Evolutionary conservation across 345 rosid genomes (phyloP).

Genomic region (Gossypium stocksii): DNA sequence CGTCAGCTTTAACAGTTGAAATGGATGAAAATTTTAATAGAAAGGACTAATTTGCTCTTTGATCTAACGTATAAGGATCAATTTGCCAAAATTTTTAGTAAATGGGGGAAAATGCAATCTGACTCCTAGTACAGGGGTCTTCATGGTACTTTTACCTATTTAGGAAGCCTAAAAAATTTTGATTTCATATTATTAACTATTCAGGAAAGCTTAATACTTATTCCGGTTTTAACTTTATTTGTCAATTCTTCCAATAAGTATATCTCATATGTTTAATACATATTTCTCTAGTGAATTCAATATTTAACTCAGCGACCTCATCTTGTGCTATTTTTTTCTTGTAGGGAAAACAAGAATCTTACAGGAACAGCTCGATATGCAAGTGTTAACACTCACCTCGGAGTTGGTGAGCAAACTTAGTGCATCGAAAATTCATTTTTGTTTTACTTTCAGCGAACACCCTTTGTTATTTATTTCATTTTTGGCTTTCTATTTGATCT

Average conservation of each 20-base stretch:
- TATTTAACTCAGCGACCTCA: conserved; percentile 6
- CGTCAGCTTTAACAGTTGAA: too few relatives aligned
- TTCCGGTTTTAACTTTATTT: not conserved
- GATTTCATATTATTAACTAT: too few relatives aligned
- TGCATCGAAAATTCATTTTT: not conserved
- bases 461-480: conserved; percentile 1
- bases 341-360: conserved; percentile 96
- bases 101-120: too few relatives aligned
- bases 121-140: too few relatives aligned
- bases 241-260: not conserved
- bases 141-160: too few relatives aligned
- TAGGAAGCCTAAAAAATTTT: too few relatives aligned
- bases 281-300: not conserved
- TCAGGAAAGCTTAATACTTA: too few relatives aligned
- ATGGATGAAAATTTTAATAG: too few relatives aligned
- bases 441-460: not conserved
- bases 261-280: not conserved
- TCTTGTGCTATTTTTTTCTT: conserved; percentile 4
- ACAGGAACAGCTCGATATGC: conserved; percentile 97
- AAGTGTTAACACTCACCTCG: conserved; percentile 94
- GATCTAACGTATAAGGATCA: too few relatives aligned
- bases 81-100: too few relatives aligned
- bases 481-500: conserved; percentile 1
- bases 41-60: too few relatives aligned
- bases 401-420: conserved; percentile 62